Percentiles rank a stretch among this genome's conserved stretches.
phyloP scores from a whole-genome alignment of 441 rosid genomes.

The Euphorbia schlechtendalii region DNA sequence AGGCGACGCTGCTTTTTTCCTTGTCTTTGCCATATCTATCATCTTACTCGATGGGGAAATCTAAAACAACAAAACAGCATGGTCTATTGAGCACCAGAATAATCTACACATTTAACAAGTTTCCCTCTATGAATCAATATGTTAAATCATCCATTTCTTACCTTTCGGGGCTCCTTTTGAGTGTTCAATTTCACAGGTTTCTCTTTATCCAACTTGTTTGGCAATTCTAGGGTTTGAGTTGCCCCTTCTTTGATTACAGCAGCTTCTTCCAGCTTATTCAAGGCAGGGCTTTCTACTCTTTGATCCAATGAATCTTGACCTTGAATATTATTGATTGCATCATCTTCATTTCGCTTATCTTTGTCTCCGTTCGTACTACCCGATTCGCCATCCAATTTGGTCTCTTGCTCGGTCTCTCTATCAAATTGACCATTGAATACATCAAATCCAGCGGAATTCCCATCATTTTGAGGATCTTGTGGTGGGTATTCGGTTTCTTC shows the following conservation, averaged over 20 bases:
- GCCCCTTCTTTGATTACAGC: conserved; percentile 23
- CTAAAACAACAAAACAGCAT: conserved; percentile 27
- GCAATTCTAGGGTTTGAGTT: too few species aligned
- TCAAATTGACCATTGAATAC: conserved; percentile 21
- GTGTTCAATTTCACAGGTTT: conserved; percentile 28
- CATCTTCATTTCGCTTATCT: conserved; percentile 33
- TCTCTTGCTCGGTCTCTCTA: conserved; percentile 38
- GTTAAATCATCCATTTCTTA: conserved; percentile 24
- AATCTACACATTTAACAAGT: too few species aligned
- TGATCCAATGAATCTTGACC: conserved; percentile 29
- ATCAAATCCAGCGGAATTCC: conserved; percentile 26
- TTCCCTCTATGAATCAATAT: too few species aligned
- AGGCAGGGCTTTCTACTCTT: conserved; percentile 21
- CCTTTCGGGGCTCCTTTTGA: conserved; percentile 51
- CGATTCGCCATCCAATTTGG: conserved; percentile 26
- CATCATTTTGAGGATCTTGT: conserved; percentile 24
- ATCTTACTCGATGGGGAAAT: conserved; percentile 33
- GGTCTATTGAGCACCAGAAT: conserved; percentile 4
- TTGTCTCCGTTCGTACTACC: conserved; percentile 13
- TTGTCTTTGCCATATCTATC: conserved; percentile 31
- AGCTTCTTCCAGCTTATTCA: conserved; percentile 33
- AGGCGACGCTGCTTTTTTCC: conserved; percentile 51
- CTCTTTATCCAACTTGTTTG: conserved; percentile 24
- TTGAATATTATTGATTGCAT: conserved; percentile 21
- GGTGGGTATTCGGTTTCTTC: conserved; percentile 32